Percentiles rank a stretch among this genome's conserved stretches.
Conservation (phyloP, 306 rosid species). For the Canavalia gladiata region DNA sequence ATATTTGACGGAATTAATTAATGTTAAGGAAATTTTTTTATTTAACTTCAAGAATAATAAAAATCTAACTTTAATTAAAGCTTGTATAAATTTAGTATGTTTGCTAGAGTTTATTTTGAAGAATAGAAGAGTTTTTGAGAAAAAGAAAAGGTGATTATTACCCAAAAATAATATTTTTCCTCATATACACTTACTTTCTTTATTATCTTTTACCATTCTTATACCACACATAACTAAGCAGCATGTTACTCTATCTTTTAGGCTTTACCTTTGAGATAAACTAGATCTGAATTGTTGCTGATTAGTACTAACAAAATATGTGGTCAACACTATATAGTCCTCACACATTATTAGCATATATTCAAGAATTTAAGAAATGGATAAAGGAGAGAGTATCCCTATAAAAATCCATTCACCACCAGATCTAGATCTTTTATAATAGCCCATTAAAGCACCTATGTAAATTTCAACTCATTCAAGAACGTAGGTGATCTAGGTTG, state of each 20-base stretch:
- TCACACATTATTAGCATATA: constrained; percentile 82
- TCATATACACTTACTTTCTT: not conserved
- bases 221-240: not conserved
- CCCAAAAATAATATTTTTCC: not conserved
- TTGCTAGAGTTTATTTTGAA: not conserved
- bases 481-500: no score
- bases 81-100: not conserved
- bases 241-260: not conserved
- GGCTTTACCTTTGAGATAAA: constrained; percentile 30
- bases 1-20: constrained; percentile 21
- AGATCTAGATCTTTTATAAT: constrained; percentile 28
- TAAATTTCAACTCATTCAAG: no score
- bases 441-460: no score
- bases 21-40: not conserved
- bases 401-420: constrained; percentile 66
- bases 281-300: not conserved
- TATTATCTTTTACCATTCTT: constrained; percentile 6
- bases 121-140: not conserved
- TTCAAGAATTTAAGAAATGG: constrained; percentile 87
- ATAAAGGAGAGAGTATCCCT: constrained; percentile 54
- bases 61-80: not conserved
- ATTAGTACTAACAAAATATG: not conserved
- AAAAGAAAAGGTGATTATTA: not conserved
- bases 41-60: not conserved
- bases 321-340: constrained; percentile 90